A percentile compares a stretch with the other conserved stretches of the same genome.
Conservation (phyloP, 805 yeast species). For the Pichia pseudocactophila region DNA sequence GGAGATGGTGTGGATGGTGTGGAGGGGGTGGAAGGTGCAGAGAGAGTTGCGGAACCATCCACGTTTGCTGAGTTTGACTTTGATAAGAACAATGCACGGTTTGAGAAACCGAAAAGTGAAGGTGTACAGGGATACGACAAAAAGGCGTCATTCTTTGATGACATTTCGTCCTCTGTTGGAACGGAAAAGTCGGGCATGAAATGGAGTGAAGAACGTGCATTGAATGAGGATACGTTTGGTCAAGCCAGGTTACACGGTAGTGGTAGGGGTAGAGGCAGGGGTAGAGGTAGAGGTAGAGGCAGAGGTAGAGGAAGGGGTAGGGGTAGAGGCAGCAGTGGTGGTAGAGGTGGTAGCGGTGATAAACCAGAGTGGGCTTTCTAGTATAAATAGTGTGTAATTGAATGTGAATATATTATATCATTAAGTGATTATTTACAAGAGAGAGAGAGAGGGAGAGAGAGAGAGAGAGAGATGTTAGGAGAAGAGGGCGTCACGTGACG, state of each 20-base stretch:
- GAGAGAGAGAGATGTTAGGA: no score
- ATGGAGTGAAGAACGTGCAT: slow-evolving; percentile 63
- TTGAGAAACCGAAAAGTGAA: slow-evolving; percentile 29
- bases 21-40: no score
- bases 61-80: slow-evolving; percentile 88
- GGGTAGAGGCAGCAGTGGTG: slow-evolving; percentile 17
- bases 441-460: no score
- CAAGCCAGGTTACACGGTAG: slow-evolving; percentile 32
- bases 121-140: slow-evolving; percentile 55
- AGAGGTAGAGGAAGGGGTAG: slow-evolving; percentile 30
- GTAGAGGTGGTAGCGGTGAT: slow-evolving; percentile 4
- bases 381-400: not conserved
- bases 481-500: no score
- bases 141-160: slow-evolving; percentile 82
- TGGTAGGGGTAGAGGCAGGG: slow-evolving; percentile 31
- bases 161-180: slow-evolving; percentile 61
- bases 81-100: slow-evolving; percentile 62
- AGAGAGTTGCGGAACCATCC: no score
- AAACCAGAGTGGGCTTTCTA: slow-evolving; percentile 24
- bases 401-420: not conserved
- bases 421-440: no score
- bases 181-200: slow-evolving; percentile 40
- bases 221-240: slow-evolving; percentile 81
- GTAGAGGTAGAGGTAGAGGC: slow-evolving; percentile 45
- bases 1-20: no score